Base-by-base conservation (phyloP, 1,284 basidiomycete species). In the Amylostereum areolatum region DNA sequence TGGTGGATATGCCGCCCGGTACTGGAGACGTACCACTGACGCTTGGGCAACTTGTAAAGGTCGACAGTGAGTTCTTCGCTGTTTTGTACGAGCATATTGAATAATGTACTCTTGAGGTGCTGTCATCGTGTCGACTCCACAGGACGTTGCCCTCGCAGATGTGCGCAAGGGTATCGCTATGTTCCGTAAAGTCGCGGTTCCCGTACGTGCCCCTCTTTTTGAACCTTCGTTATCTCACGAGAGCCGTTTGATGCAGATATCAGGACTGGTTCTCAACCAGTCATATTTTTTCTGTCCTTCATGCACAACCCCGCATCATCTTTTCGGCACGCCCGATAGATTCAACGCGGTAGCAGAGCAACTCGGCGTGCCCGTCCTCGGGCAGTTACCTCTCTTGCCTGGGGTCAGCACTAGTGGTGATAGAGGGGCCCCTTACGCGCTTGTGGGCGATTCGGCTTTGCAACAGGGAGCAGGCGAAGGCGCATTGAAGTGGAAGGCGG, bases 1-100 rank as follows among this genome's bases (percentile, higher is more conserved):
- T 99, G 8, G 75, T 99, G 43, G 97, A 99, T 66, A 94, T 97
- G 86, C 96, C 96, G 1, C 96, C 96, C 0, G 96, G 97, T 0
- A 99, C 96, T 0, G 96, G 96, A 0, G 96, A 99, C 63, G 93
- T 99, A 0, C 92, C 92, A 7, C 77, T 99, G 43, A 95, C 90
- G 9, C 74, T 99, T 0, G 92, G 92, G 0, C 97, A 99, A 62
- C 77, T 98, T 4, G 92, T 97, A 0, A 68, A 78, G 10, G 89
- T 96, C 1, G 83, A 96, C 59, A 92, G 93, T 92, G 47, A 31
- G 75, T 57, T 32, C 30, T n/a, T n/a, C n/a, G n/a, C n/a, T n/a
- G n/a, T n/a, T n/a, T n/a, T n/a, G n/a, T n/a, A n/a, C n/a, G n/a
- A n/a, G n/a, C n/a, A n/a, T n/a, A n/a, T n/a, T n/a, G n/a, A n/a